Evolutionary conservation across 2,329 filamentous ascomycete genomes (phyloP).

Genomic region (Xylaria multiplex): DNA sequence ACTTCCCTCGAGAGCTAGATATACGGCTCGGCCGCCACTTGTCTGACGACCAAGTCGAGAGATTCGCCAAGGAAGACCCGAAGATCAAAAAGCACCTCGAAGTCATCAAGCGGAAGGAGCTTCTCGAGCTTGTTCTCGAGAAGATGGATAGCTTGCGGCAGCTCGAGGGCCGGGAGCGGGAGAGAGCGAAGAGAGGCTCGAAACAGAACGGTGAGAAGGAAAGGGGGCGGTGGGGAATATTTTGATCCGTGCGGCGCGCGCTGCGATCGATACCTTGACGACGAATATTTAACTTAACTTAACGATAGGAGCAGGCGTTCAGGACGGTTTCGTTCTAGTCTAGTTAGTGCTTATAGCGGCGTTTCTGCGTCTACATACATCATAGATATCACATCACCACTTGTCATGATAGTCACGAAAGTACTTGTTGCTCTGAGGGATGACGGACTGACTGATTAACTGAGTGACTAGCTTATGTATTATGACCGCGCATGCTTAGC

Average conservation of each 20-base stretch:
- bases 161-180: constrained; percentile 78
- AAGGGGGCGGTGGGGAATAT: constrained; percentile 61
- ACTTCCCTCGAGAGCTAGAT: constrained; percentile 94
- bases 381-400: constrained; percentile 30
- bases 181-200: constrained; percentile 51
- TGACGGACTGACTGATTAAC: neutral
- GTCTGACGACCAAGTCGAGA: constrained; percentile 81
- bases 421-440: neutral
- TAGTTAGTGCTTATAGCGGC: constrained; percentile 25
- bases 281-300: constrained; percentile 8
- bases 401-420: neutral
- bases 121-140: constrained; percentile 89
- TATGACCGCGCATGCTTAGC: neutral
- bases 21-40: constrained; percentile 83
- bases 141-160: constrained; percentile 94
- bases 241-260: constrained; percentile 46
- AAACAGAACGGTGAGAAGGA: constrained; percentile 52
- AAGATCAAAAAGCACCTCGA: constrained; percentile 91
- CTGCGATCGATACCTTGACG: constrained; percentile 22
- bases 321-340: constrained; percentile 17
- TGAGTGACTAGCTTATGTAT: constrained; percentile 1
- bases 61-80: constrained; percentile 91
- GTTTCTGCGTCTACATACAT: constrained; percentile 14
- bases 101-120: constrained; percentile 88
- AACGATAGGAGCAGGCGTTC: constrained; percentile 31